A percentile compares a stretch with the other conserved stretches of the same genome.
phyloP scores from a whole-genome alignment of 129 eudicot species.

The Arctium minus region DNA sequence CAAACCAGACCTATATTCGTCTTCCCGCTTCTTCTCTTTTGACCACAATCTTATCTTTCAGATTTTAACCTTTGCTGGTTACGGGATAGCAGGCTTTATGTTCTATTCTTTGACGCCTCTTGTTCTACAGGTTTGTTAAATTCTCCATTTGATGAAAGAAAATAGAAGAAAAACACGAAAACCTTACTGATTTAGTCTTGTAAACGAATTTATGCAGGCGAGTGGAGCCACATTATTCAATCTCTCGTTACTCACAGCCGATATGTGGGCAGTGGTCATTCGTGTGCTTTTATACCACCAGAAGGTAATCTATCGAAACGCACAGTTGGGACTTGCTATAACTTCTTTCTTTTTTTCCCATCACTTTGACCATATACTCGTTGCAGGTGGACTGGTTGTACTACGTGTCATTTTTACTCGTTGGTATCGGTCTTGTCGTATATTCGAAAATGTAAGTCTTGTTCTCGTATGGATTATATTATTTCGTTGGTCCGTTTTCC shows the following conservation, averaged over 20 bases:
- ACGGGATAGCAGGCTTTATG: slow-evolving; percentile 46
- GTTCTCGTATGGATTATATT: background rate
- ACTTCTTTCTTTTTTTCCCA: background rate
- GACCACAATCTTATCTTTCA: slow-evolving; percentile 11
- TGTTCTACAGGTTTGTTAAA: slow-evolving; percentile 64
- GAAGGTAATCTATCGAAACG: slow-evolving; percentile 36
- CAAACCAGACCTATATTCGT: background rate
- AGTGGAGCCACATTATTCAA: slow-evolving; percentile 87
- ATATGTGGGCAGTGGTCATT: slow-evolving; percentile 92
- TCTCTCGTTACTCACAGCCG: slow-evolving; percentile 88
- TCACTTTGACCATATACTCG: background rate
- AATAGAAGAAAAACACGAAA: background rate
- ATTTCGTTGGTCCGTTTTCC: background rate
- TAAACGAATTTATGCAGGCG: slow-evolving; percentile 34
- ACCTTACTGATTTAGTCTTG: background rate
- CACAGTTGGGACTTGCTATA: background rate
- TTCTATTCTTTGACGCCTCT: slow-evolving; percentile 62
- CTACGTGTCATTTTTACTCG: slow-evolving; percentile 58
- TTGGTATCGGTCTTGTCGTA: slow-evolving; percentile 63
- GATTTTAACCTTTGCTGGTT: slow-evolving; percentile 68
- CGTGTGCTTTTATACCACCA: slow-evolving; percentile 75
- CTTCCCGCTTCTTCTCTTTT: background rate
- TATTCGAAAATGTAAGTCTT: slow-evolving; percentile 65
- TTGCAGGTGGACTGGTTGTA: slow-evolving; percentile 87
- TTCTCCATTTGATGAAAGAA: background rate